Evolutionary conservation across 2,329 filamentous ascomycete genomes (phyloP).

Genomic region (Pyricularia grisea): DNA sequence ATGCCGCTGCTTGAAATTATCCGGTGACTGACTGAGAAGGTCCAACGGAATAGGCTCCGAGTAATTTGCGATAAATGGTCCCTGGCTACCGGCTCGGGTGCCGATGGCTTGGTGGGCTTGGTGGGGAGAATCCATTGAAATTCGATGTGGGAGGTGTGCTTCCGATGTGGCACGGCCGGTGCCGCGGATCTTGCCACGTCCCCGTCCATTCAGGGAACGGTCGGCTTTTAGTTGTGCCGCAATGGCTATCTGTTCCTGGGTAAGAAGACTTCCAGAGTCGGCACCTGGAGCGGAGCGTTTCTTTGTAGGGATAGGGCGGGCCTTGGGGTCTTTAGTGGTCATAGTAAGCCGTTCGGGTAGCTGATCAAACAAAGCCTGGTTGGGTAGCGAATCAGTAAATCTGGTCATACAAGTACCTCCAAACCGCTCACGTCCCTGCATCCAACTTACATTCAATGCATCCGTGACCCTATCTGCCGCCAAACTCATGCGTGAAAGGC

Average conservation of each 20-base stretch:
- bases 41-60: slow-evolving; percentile 37
- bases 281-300: slow-evolving; percentile 46
- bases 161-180: not conserved
- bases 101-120: slow-evolving; percentile 15
- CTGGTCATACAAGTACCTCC: not conserved
- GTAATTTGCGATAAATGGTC: slow-evolving; percentile 27
- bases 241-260: not conserved
- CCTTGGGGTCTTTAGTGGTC: slow-evolving; percentile 26
- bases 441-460: slow-evolving; percentile 58
- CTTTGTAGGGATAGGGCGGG: slow-evolving; percentile 32
- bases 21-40: slow-evolving; percentile 28
- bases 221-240: not conserved
- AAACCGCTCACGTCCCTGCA: not conserved
- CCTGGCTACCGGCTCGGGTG: slow-evolving; percentile 11
- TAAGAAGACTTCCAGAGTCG: not conserved
- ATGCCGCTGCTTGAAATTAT: slow-evolving; percentile 20
- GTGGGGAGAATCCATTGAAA: slow-evolving; percentile 16
- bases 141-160: slow-evolving; percentile 11
- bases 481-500: slow-evolving; percentile 73
- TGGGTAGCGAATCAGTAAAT: not conserved
- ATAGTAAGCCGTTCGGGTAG: slow-evolving; percentile 64
- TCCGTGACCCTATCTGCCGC: slow-evolving; percentile 79
- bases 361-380: slow-evolving; percentile 73
- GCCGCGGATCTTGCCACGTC: not conserved
- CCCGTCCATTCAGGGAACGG: not conserved